A percentile compares a stretch with the other conserved stretches of the same genome.
These are phyloP conservation scores for Lumnitzera racemosa DNA, from an alignment of 345 rosid species.

Conservation along the genomic window DNA sequence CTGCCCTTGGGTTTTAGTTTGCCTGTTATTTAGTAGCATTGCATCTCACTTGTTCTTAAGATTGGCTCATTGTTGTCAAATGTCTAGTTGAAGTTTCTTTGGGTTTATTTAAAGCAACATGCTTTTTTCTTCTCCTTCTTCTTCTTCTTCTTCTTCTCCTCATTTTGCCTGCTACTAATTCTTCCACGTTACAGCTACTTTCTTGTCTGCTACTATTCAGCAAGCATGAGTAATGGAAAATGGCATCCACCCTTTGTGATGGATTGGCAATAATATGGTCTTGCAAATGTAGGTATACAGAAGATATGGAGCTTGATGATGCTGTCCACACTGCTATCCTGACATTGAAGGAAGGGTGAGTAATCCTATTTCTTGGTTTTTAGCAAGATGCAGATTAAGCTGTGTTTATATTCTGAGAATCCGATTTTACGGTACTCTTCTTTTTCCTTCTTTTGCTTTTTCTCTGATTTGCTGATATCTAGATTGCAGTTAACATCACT, in stretches of 20 bases:
- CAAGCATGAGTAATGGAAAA: too few relatives aligned
- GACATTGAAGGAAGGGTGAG: slow-evolving; percentile 93
- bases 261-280: too few relatives aligned
- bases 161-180: too few relatives aligned
- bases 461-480: too few relatives aligned
- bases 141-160: too few relatives aligned
- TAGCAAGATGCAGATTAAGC: background rate
- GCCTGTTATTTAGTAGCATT: background rate
- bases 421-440: background rate
- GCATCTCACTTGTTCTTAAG: background rate
- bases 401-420: background rate
- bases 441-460: background rate
- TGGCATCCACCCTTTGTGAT: too few relatives aligned
- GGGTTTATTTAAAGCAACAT: background rate
- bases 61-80: background rate
- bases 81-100: background rate
- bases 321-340: slow-evolving; percentile 95
- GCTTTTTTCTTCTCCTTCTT: background rate
- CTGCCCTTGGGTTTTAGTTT: too few relatives aligned
- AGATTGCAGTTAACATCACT: too few relatives aligned
- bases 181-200: too few relatives aligned
- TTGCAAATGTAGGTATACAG: slow-evolving; percentile 56
- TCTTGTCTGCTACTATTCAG: too few relatives aligned
- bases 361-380: slow-evolving; percentile 1
- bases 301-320: slow-evolving; percentile 99